Base-by-base conservation (phyloP, 306 rosid genomes). In the Dryas drummondii region DNA sequence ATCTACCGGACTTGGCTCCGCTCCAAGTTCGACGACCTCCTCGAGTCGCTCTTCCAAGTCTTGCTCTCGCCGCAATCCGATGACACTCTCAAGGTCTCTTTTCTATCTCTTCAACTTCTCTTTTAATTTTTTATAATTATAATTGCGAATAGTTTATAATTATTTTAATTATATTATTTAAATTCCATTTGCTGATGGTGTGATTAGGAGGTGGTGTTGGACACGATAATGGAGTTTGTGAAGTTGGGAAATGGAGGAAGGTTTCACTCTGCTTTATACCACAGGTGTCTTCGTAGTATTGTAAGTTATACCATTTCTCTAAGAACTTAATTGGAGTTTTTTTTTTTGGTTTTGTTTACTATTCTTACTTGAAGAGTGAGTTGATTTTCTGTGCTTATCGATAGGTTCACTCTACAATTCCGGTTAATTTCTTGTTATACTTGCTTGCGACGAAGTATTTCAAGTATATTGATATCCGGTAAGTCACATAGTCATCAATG, bases 171-270 rank as follows among this genome's bases (percentile, higher is more conserved):
- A 1, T 32, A 32, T 32, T 40, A 51, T 27, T 69, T 4, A 1
- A 41, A 7, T 75, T 50, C 9, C n/a, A 8, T 17, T 46, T 22
- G n/a, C 16, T 40, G 67, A 9, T 46, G 0, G 6, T 56, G 65
- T 15, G 19, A 52, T 17, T 70, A 89, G 93, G 97, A 94, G 74
- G 78, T 86, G 58, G 97, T 89, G 67, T 68, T 94, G 82, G 97
- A 94, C 77, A 80, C 96, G 10, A 16, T 90, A 46, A 91, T 92
- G 97, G 97, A 94, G 87, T 90, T 90, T 71, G 96, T 91, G 37
- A 88, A 82, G 81, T 83, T 79, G 1, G 88, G 94, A n/a, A 91
- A 84, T 74, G 86, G 78, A 8, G 96, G 97, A 3, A 72, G 69
- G 58, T 87, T 91, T 84, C 93, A 92, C 73, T 94, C 97, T 81